Base-by-base conservation (phyloP, 768 basidiomycete species). In the Mycena floridula region DNA sequence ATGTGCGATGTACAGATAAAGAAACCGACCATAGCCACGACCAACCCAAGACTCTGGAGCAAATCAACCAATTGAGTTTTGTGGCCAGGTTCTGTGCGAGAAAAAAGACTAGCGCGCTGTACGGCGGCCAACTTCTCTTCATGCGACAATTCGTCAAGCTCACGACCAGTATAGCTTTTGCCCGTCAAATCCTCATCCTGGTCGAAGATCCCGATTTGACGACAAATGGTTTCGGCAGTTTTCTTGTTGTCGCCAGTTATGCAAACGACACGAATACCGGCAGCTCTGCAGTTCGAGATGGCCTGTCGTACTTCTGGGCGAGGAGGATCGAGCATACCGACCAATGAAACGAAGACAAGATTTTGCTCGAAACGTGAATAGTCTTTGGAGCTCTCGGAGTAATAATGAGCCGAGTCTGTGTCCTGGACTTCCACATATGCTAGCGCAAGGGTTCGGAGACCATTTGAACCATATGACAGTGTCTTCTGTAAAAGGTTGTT, bases 211-310 rank as follows among this genome's bases (percentile, higher is more conserved):
- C 95, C 94, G 63, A 99, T 93, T 64, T 93, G 86, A 47, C 90
- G 73, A 64, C 93, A 97, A 55, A 99, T 97, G 23, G 93, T 90
- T 72, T 97, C 95, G 36, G 94, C 95, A 16, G 95, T 99, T 49
- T 87, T 84, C 70, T 94, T 94, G 70, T 96, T 97, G 65, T 98
- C 95, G 32, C 95, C 95, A 3, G 95, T 99, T 61, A 99, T 95
- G 57, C 95, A 95, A 54, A 99, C 82, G 37, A 97, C 92, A 28
- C 94, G 79, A 54, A 99, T 95, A 13, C 95, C 95, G 7, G 94
- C 95, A 13, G 88, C 84, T 54, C 72, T 81, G 69, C 94, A 97
- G 60, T 89, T 91, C 25, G 84, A 87, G 23, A 99, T 80, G 9
- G 96, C 94, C 26, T 63, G 72, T 25, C 76, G 75, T 30, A 93